Evolutionary conservation across 2,329 filamentous ascomycete species (phyloP), one percentile per base, ranked within the genome.

Genomic region (Curvularia spicifera): DNA sequence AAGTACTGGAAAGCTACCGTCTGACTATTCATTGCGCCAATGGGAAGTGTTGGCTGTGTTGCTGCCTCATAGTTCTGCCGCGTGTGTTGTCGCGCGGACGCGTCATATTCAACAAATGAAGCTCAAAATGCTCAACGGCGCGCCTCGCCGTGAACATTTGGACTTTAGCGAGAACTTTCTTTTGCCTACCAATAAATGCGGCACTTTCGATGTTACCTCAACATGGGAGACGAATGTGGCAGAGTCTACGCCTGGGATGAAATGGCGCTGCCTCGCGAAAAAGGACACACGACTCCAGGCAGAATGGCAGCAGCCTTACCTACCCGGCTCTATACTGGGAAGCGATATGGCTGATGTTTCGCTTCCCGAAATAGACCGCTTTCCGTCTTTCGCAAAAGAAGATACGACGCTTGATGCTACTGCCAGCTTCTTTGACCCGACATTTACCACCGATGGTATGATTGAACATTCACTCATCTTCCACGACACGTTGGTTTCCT

Each of bases 381-480:
- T 56, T 37, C 29, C 56, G 1, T 52, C 54, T 4, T 47, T 69
- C 31, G 18, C 53, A 37, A 46, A 60, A 20, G 57, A 71, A 52
- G 56, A 73, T 54, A 55, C 68, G 5, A 51, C 63, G 20, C 66
- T 74, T 47, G 68, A 76, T 12, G 70, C 71, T 2, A 73, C 68
- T 4, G 37, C 64, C n/a, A 51, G 45, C 12, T 31, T 67, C n/a
- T 51, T 64, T 15, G 66, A 71, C 8, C 58, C 55, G 8, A 42
- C 59, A 3, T 51, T 65, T 4, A 59, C 62, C 9, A 46, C 61
- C 5, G 64, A 71, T 37, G 67, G 63, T 8, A 96, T 95, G 73
- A 90, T 91, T 67, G 86, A 95, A 63, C 87, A 94, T 68, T 95
- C 91, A 0, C 83, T 96, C 48, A 85, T 87, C 1, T 78, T 89